Percentiles rank a stretch among this genome's conserved stretches.
Evolutionary conservation across 176 grass and related monocot species (phyloP).

Genomic region (Tillandsia fasciculata): DNA sequence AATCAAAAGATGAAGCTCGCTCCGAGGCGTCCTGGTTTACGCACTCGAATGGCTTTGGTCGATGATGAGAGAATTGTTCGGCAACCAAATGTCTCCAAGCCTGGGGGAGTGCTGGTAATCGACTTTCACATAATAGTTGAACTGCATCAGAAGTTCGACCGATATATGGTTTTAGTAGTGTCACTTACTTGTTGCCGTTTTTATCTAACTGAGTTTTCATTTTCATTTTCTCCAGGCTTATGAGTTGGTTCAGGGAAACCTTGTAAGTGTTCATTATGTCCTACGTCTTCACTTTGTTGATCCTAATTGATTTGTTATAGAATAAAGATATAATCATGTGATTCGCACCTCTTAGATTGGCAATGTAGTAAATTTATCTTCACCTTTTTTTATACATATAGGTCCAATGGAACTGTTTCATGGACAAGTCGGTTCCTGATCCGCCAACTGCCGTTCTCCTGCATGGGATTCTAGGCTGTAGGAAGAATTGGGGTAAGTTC

Average conservation of each 20-base stretch:
- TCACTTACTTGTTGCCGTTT: background rate
- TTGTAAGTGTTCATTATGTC: slow-evolving; percentile 44
- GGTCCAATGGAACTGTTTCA: slow-evolving; percentile 95
- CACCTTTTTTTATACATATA: slow-evolving; percentile 13
- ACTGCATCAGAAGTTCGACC: no score
- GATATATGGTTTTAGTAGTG: no score
- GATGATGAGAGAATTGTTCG: slow-evolving; percentile 37
- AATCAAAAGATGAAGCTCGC: slow-evolving; percentile 25
- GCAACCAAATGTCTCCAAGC: slow-evolving; percentile 33
- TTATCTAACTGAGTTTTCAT: slow-evolving; percentile 17
- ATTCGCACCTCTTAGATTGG: background rate
- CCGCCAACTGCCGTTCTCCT: slow-evolving; percentile 95
- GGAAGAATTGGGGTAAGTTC: slow-evolving; percentile 95
- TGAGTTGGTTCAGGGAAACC: slow-evolving; percentile 84
- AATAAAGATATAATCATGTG: background rate
- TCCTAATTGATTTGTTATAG: slow-evolving; percentile 3
- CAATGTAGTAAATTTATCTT: slow-evolving; percentile 1
- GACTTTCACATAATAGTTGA: background rate
- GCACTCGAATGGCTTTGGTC: slow-evolving; percentile 43
- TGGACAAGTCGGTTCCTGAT: slow-evolving; percentile 92
- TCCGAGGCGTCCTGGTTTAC: slow-evolving; percentile 25
- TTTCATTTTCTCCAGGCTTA: slow-evolving; percentile 54
- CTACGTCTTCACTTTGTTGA: slow-evolving; percentile 1
- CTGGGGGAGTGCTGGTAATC: slow-evolving; percentile 57
- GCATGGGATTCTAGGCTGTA: slow-evolving; percentile 86